Conservation (phyloP, 352 stramenopile species). For the Globisporangium recalcitrans region DNA sequence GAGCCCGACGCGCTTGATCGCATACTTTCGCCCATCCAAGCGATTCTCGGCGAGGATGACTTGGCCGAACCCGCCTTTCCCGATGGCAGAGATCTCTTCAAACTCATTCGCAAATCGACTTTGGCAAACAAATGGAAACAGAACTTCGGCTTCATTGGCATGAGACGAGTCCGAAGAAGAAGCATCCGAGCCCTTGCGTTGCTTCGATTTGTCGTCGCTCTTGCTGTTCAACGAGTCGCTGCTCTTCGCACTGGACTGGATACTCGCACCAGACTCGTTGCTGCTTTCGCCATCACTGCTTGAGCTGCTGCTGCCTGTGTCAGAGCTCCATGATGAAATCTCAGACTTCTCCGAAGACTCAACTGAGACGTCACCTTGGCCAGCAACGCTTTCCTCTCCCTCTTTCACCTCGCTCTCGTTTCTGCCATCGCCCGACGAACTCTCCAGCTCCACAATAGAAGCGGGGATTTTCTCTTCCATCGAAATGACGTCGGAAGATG, state of each 20-base stretch:
- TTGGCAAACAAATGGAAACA: conserved; percentile 84
- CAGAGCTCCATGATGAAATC: conserved; percentile 34
- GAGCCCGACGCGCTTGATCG: conserved; percentile 88
- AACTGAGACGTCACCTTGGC: conserved; percentile 22
- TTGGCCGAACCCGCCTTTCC: conserved; percentile 92
- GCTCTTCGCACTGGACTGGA: conserved; percentile 10
- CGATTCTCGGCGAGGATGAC: conserved; percentile 93
- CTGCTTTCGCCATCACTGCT: conserved; percentile 15
- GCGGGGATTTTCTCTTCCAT: conserved; percentile 15
- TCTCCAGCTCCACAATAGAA: conserved; percentile 14
- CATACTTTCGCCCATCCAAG: conserved; percentile 90
- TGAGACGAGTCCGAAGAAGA: conserved; percentile 51
- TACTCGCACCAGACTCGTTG: conserved; percentile 7
- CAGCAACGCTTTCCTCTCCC: not conserved
- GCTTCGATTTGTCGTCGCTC: conserved; percentile 9
- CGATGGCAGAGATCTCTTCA: conserved; percentile 82
- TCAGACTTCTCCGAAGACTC: conserved; percentile 26
- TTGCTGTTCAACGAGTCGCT: conserved; percentile 11
- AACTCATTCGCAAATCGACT: conserved; percentile 84
- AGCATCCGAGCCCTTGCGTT: conserved; percentile 39
- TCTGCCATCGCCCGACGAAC: conserved; percentile 23
- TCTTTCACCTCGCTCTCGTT: conserved; percentile 5
- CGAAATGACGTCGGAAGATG: conserved; percentile 22
- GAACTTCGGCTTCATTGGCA: conserved; percentile 48
- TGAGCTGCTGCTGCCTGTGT: conserved; percentile 23